phyloP scores from a whole-genome alignment of 768 basidiomycete species.

The Phanerochaete carnosa region DNA sequence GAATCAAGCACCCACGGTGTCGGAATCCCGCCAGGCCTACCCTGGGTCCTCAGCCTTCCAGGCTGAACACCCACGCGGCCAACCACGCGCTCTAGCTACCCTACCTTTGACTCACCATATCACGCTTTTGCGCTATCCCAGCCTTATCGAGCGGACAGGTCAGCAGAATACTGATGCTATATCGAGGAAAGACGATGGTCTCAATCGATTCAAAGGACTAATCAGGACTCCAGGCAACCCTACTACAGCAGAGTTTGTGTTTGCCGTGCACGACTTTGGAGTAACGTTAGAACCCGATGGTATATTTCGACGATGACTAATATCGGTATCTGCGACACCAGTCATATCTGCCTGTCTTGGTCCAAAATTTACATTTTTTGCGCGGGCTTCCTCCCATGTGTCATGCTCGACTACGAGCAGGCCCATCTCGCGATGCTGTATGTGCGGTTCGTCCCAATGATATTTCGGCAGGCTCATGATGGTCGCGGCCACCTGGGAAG shows the following conservation, averaged over 20 bases:
- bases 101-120: constrained; percentile 36
- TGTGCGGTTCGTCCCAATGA: constrained; percentile 43
- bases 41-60: not conserved
- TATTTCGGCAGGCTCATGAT: constrained; percentile 56
- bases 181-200: no score
- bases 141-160: no score
- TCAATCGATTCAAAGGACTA: constrained; percentile 13
- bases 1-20: not conserved
- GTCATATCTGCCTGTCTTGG: no score
- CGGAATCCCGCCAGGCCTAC: not conserved
- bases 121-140: constrained; percentile 25
- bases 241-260: constrained; percentile 9
- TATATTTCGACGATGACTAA: not conserved
- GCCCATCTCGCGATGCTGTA: constrained; percentile 49
- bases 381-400: constrained; percentile 63
- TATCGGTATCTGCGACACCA: no score
- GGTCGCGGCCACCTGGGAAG: constrained; percentile 66
- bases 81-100: constrained; percentile 16
- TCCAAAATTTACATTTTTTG: no score
- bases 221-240: constrained; percentile 15
- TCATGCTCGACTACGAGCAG: constrained; percentile 69
- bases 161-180: not conserved
- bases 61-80: not conserved
- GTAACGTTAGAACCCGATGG: constrained; percentile 3
- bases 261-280: constrained; percentile 13